A percentile compares a stretch with the other conserved stretches of the same genome.
Conservation (phyloP, 345 rosid species). For the Lepidium sativum region DNA sequence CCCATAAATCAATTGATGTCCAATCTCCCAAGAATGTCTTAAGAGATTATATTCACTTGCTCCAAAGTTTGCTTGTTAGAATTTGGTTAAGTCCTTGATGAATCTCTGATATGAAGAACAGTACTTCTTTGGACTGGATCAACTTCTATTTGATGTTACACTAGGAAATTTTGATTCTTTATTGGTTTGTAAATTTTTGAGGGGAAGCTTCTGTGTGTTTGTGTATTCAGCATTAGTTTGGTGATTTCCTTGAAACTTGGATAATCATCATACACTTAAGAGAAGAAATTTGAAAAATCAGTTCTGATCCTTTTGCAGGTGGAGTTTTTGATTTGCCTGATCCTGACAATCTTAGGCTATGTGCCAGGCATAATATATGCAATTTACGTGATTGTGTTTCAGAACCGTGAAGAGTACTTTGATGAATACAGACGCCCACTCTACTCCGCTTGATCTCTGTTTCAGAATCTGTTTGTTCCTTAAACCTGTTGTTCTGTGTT, state of each 20-base stretch:
- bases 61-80: background rate
- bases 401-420: conserved; percentile 73
- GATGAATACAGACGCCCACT: conserved; percentile 89
- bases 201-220: background rate
- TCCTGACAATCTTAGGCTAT: conserved; percentile 77
- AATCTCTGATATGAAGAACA: background rate
- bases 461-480: background rate
- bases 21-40: background rate
- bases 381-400: conserved; percentile 69
- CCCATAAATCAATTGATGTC: background rate
- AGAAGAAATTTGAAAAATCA: background rate
- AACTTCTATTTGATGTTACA: background rate
- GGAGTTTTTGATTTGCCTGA: conserved; percentile 73
- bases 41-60: background rate
- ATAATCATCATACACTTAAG: background rate
- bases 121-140: background rate
- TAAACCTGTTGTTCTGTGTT: background rate
- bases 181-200: background rate
- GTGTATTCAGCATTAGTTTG: background rate
- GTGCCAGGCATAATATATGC: conserved; percentile 94
- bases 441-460: conserved; percentile 23
- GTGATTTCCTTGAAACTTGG: background rate
- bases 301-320: conserved; percentile 34
- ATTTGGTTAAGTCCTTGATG: background rate
- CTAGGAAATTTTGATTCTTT: too few relatives aligned